Percentiles rank a stretch among this genome's conserved stretches.
phyloP scores from a whole-genome alignment of 768 basidiomycete species.

The Pleurotus tuber-regium region DNA sequence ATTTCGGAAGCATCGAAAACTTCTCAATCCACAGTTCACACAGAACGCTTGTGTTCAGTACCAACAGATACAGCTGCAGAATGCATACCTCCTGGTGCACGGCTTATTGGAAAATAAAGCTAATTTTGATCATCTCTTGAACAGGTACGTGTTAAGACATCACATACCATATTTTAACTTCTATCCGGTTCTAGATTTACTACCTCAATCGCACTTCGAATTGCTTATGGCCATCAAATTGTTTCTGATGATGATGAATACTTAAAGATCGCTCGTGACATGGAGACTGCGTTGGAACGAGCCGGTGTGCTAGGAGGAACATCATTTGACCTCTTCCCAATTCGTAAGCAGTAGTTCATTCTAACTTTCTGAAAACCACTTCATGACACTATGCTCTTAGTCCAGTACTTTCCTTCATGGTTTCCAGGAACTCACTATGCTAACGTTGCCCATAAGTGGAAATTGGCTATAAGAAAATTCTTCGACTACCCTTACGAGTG shows the following conservation, averaged over 20 bases:
- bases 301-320: slow-evolving; percentile 26
- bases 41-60: slow-evolving; percentile 20
- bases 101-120: slow-evolving; percentile 25
- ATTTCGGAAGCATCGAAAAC: slow-evolving; percentile 19
- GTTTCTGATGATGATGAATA: slow-evolving; percentile 24
- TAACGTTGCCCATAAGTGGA: background rate
- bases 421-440: slow-evolving; percentile 6
- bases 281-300: slow-evolving; percentile 21
- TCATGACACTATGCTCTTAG: background rate
- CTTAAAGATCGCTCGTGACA: slow-evolving; percentile 22
- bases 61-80: slow-evolving; percentile 23
- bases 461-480: background rate
- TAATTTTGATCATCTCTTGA: slow-evolving; percentile 7
- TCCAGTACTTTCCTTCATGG: slow-evolving; percentile 1
- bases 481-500: background rate
- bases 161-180: background rate
- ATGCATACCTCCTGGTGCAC: slow-evolving; percentile 28
- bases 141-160: background rate
- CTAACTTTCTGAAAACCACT: background rate
- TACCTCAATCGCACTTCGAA: slow-evolving; percentile 37
- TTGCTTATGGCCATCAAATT: slow-evolving; percentile 47
- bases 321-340: slow-evolving; percentile 30
- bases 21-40: slow-evolving; percentile 20
- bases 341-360: slow-evolving; percentile 9
- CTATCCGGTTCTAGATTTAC: slow-evolving; percentile 16